Evolutionary conservation across 106 monocot genomes (phyloP).

Genomic region (Xerophyta viscosa): DNA sequence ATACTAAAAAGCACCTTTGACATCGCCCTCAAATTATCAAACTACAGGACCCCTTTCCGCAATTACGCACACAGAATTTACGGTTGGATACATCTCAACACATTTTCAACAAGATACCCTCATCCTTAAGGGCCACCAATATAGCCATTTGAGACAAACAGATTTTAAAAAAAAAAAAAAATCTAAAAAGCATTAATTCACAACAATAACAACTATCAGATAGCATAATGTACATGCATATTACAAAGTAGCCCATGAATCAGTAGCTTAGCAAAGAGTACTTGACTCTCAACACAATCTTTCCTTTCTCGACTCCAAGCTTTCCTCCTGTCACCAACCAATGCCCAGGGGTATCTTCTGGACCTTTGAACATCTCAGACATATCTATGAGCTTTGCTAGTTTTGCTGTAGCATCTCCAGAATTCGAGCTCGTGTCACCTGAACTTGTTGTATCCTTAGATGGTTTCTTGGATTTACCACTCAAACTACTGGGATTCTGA

Average conservation of each 20-base stretch:
- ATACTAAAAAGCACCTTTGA: too few relatives aligned
- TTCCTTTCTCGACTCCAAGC: constrained; percentile 78
- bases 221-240: not conserved
- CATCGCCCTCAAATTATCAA: too few relatives aligned
- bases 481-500: constrained; percentile 15
- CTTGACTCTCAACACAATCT: constrained; percentile 73
- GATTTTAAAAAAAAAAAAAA: too few relatives aligned
- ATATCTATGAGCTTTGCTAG: constrained; percentile 49
- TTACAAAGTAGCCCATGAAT: not conserved
- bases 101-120: too few relatives aligned
- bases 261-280: constrained; percentile 70
- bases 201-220: too few relatives aligned
- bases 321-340: constrained; percentile 87
- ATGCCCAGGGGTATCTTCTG: constrained; percentile 70
- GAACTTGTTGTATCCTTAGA: not conserved
- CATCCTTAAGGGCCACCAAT: too few relatives aligned
- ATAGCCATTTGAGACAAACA: too few relatives aligned
- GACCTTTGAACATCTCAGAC: constrained; percentile 58
- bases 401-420: constrained; percentile 29
- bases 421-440: too few relatives aligned
- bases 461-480: constrained; percentile 1
- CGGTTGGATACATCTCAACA: too few relatives aligned
- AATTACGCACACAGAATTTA: too few relatives aligned
- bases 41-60: too few relatives aligned
- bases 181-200: too few relatives aligned